Evolutionary conservation across 192 early-diverging fungal genomes (phyloP).

Genomic region (Geranomyces variabilis): DNA sequence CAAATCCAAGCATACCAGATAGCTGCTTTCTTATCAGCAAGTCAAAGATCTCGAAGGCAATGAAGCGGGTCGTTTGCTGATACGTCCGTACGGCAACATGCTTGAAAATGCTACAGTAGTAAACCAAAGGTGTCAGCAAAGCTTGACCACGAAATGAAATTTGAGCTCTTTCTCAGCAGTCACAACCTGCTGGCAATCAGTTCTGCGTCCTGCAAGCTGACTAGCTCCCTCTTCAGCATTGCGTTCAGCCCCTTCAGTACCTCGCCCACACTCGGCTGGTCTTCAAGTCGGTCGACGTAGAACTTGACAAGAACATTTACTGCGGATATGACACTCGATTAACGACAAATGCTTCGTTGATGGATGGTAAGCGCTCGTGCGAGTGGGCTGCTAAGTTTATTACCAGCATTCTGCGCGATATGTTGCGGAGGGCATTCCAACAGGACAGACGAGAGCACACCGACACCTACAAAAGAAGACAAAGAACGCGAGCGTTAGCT

Average conservation of each 20-base stretch:
- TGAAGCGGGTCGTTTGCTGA: slow-evolving; percentile 80
- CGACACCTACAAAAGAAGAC: slow-evolving; percentile 17
- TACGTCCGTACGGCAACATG: slow-evolving; percentile 90
- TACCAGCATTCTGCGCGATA: slow-evolving; percentile 50
- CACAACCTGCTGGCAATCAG: slow-evolving; percentile 24
- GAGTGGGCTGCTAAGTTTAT: neutral
- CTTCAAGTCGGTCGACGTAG: slow-evolving; percentile 49
- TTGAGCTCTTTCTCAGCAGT: too few species aligned
- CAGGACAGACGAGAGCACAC: slow-evolving; percentile 62
- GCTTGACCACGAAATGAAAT: too few species aligned
- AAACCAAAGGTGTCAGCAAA: too few species aligned
- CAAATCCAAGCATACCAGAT: slow-evolving; percentile 46
- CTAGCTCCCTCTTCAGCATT: slow-evolving; percentile 38
- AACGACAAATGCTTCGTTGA: neutral
- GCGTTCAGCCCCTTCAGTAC: slow-evolving; percentile 43
- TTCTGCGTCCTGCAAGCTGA: slow-evolving; percentile 26
- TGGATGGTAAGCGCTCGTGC: slow-evolving; percentile 11
- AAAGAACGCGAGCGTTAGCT: too few species aligned
- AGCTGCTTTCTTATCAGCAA: slow-evolving; percentile 62
- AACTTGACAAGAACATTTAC: slow-evolving; percentile 46
- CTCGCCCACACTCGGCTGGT: slow-evolving; percentile 46
- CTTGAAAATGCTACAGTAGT: slow-evolving; percentile 66
- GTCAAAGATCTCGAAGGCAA: slow-evolving; percentile 75
- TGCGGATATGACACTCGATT: neutral
- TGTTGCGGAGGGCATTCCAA: slow-evolving; percentile 31